phyloP scores from a whole-genome alignment of 1,284 basidiomycete genomes.

The Erythrobasidium hasegawianum region DNA sequence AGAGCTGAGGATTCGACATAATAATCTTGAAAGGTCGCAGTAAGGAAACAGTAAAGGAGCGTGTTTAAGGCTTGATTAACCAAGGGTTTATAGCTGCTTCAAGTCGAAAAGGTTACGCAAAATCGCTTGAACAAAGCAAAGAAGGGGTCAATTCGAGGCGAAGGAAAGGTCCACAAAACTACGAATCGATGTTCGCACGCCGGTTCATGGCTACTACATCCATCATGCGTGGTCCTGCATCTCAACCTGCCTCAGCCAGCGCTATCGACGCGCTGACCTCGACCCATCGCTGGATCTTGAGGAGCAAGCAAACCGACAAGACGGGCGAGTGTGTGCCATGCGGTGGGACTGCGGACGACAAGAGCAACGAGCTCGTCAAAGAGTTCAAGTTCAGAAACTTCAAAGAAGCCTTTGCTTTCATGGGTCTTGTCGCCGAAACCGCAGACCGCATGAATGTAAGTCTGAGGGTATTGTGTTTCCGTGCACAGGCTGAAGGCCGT shows the following conservation, averaged over 20 bases:
- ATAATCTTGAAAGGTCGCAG: background rate
- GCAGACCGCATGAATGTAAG: conserved; percentile 13
- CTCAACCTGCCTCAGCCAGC: too few relatives aligned
- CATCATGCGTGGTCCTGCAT: too few relatives aligned
- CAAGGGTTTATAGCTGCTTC: too few relatives aligned
- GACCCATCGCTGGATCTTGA: too few relatives aligned
- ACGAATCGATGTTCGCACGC: too few relatives aligned
- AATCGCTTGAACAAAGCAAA: too few relatives aligned
- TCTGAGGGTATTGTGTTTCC: background rate
- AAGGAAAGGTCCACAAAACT: too few relatives aligned
- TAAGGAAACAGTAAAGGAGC: background rate
- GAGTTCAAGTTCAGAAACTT: conserved; percentile 33
- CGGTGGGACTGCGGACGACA: background rate
- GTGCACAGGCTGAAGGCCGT: background rate
- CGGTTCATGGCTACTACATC: too few relatives aligned
- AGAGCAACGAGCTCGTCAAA: conserved; percentile 12
- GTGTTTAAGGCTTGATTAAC: background rate
- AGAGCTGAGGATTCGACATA: background rate
- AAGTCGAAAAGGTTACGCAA: too few relatives aligned
- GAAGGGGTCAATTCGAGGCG: too few relatives aligned
- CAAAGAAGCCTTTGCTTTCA: conserved; percentile 31
- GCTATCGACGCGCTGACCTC: too few relatives aligned
- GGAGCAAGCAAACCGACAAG: background rate
- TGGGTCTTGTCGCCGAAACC: conserved; percentile 16
- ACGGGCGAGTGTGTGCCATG: background rate